Evolutionary conservation across 2,329 filamentous ascomycete genomes (phyloP), one percentile per base, ranked within the genome.

Genomic region (Arthrobotrys pseudoclavata): DNA sequence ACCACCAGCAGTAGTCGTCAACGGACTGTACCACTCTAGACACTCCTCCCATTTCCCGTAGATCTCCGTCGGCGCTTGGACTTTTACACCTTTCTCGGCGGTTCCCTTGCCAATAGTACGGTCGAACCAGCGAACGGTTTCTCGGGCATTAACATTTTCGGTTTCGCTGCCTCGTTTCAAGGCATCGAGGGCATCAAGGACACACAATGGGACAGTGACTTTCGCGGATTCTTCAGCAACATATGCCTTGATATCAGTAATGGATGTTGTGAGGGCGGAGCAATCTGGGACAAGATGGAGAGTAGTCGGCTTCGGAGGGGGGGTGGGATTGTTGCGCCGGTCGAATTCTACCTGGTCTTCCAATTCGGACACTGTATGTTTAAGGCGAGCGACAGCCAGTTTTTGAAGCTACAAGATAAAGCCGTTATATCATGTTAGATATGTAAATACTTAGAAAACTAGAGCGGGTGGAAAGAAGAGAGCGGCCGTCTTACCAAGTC

Each of bases 231-330:
- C 86, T 69, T 86, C 84, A 26, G 84, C 83, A 61, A 86, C 85
- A 85, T 86, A 87, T 81, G 84, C 84, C 82, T 87, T 87, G 76
- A 87, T 85, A 81, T 87, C 86, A 70, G 85, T 85, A 79, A 87
- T 86, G 76, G 86, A 87, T 63, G 86, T 85, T 55, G 85, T 86
- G 69, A 87, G 81, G 57, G 85, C 86, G 62, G 86, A 87, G 80
- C 87, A 86, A 81, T 87, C 86, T 79, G 86, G 85, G 78, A 87
- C 85, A 83, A 86, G 87, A 82, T 86, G 85, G 79, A 87, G 85
- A 79, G 85, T 83, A 81, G 85, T 86, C 80, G 84, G 84, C n/a
- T 79, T 79, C 5, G 80, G 80, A n/a, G 81, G 69, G 3, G 71
- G 47, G 45, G 79, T 55, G 7, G 75, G 75, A 31, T 40, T 63